These are phyloP conservation scores for Diaporthe citriasiana DNA, from an alignment of 2,329 filamentous ascomycete genomes.

Conservation along the genomic window DNA sequence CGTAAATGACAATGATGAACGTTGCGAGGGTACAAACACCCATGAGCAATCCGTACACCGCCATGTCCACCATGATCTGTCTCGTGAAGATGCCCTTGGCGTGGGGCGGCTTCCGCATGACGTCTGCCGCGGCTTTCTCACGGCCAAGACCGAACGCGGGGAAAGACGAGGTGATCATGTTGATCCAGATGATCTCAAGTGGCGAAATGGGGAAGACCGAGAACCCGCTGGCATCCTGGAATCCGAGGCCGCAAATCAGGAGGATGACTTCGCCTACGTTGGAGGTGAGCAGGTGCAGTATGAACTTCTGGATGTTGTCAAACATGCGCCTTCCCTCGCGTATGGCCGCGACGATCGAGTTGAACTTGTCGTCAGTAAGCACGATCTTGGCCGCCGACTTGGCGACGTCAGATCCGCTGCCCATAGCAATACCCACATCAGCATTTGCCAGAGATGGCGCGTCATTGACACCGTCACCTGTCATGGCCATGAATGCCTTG, in stretches of 20 bases:
- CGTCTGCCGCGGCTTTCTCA: slow-evolving; percentile 80
- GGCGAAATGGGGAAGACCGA: slow-evolving; percentile 90
- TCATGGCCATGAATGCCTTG: slow-evolving; percentile 85
- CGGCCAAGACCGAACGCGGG: slow-evolving; percentile 91
- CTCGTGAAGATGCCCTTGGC: slow-evolving; percentile 82
- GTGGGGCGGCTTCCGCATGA: slow-evolving; percentile 86
- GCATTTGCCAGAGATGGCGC: slow-evolving; percentile 84
- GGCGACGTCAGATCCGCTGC: slow-evolving; percentile 87
- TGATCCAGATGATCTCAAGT: slow-evolving; percentile 93
- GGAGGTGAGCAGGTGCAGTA: slow-evolving; percentile 82
- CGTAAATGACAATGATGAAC: slow-evolving; percentile 76
- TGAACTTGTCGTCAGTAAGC: slow-evolving; percentile 89
- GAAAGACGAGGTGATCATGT: slow-evolving; percentile 90
- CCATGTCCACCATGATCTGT: slow-evolving; percentile 83
- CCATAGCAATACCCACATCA: slow-evolving; percentile 92
- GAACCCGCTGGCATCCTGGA: slow-evolving; percentile 78
- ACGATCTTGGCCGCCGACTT: slow-evolving; percentile 88
- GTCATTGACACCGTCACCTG: slow-evolving; percentile 90
- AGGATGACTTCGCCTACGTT: slow-evolving; percentile 89
- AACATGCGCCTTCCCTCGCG: slow-evolving; percentile 88
- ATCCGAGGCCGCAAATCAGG: slow-evolving; percentile 83
- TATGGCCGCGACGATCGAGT: slow-evolving; percentile 86
- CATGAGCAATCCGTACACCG: slow-evolving; percentile 85
- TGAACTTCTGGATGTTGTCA: slow-evolving; percentile 91
- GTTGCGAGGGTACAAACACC: slow-evolving; percentile 75